Evolutionary conservation across 202 grass and related monocot species (phyloP), one percentile per base, ranked within the genome.

Genomic region (Bolboschoenoplectus hybrid): DNA sequence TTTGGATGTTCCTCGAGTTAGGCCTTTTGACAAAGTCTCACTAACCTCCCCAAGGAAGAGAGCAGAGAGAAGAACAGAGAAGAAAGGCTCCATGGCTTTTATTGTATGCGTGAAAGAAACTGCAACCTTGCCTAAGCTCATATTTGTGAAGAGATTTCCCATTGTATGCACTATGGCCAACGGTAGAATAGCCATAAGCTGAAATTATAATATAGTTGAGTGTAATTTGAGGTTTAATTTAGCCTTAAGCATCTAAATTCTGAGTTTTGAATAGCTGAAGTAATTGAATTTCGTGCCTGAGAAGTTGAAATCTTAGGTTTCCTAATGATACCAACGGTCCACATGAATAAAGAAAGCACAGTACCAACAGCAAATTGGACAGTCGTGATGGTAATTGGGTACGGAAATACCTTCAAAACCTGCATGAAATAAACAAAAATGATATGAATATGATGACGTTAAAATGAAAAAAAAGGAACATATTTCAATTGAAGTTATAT

Each of bases 61-160:
- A 73, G 91, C 90, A 85, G 96, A 98, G 85, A 98, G 91, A 43
- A 95, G 91, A 63, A 95, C 93, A 6, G 96, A 95, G 76, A 98
- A 98, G 90, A 94, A 95, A 85, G 96, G 96, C 60, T 98, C 93
- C 93, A 89, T 98, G 62, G 93, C 95, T 87, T 97, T 97, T 76
- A 97, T 95, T 41, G 93, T 97, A 84, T 97, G 95, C n/a, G 95
- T 95, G 89, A 93, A 97, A 84, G 95, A 97, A 40, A 95, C 95
- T 7, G 93, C 93, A 92, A 95, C 91, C 84, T 92, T 95, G 82
- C 95, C 93, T 74, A 93, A 92, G 70, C 95, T 98, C 95, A 95
- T 93, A 75, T 94, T 98, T 62, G 93, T 98, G 90, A 95, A 98
- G 81, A 98, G 93, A 89, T 92, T 98, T 58, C 96, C 96, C 93